Percentiles rank a stretch among this genome's conserved stretches.
Evolutionary conservation across 495 filamentous ascomycete genomes (phyloP).

Genomic region (Apodospora peruviana): DNA sequence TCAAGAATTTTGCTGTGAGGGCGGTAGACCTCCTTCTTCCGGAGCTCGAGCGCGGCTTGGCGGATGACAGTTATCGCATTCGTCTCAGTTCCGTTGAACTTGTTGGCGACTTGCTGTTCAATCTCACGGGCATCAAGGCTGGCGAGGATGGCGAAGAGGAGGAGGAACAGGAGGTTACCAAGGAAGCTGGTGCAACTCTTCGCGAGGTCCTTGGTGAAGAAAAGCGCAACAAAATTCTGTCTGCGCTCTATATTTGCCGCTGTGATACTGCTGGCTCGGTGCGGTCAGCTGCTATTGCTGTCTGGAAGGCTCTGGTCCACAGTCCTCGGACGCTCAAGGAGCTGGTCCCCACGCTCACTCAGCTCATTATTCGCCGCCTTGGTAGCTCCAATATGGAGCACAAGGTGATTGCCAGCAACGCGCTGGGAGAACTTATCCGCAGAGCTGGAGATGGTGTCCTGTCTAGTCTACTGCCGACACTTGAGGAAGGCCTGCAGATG

Average conservation of each 20-base stretch:
- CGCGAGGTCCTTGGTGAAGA: conserved; percentile 92
- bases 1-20: conserved; percentile 95
- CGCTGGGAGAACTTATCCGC: conserved; percentile 89
- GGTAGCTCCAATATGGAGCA: conserved; percentile 97
- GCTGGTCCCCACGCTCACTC: conserved; percentile 86
- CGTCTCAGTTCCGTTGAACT: conserved; percentile 95
- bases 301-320: conserved; percentile 96
- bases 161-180: conserved; percentile 68
- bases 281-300: conserved; percentile 79
- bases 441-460: conserved; percentile 94
- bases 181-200: conserved; percentile 83
- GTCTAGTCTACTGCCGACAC: conserved; percentile 77
- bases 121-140: conserved; percentile 88
- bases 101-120: conserved; percentile 95
- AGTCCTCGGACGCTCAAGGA: conserved; percentile 91
- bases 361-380: conserved; percentile 88
- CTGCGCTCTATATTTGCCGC: conserved; percentile 92
- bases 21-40: conserved; percentile 91
- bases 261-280: conserved; percentile 94
- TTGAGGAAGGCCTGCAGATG: conserved; percentile 85
- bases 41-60: conserved; percentile 90
- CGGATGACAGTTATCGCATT: conserved; percentile 93
- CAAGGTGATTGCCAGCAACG: conserved; percentile 96
- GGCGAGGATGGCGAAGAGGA: conserved; percentile 67
- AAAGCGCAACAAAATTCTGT: conserved; percentile 90